A percentile compares a stretch with the other conserved stretches of the same genome.
These are phyloP conservation scores for Helianthus annuus DNA, from an alignment of 129 eudicot genomes.

Conservation along the genomic window DNA sequence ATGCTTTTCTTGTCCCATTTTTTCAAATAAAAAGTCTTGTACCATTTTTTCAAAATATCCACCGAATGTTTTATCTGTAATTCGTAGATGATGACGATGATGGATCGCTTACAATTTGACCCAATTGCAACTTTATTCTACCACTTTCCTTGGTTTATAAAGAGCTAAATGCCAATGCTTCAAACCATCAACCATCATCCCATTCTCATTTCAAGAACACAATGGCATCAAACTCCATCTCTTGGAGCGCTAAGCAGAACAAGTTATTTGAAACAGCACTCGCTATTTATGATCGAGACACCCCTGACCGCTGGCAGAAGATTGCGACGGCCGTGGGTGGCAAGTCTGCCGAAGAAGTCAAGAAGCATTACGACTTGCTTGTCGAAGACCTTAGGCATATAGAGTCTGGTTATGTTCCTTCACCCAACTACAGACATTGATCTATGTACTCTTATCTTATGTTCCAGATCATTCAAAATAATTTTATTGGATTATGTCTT, in stretches of 20 bases:
- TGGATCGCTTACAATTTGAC: conserved; percentile 31
- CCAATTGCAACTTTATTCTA: conserved; percentile 36
- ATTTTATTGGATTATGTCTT: no score
- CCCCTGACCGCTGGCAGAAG: conserved; percentile 75
- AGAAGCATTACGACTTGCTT: conserved; percentile 67
- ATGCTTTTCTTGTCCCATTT: no score
- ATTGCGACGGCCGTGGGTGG: conserved; percentile 66
- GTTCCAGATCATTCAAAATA: background rate
- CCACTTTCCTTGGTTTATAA: conserved; percentile 48
- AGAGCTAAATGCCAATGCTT: conserved; percentile 30
- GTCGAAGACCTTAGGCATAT: conserved; percentile 61
- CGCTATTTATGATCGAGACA: conserved; percentile 58
- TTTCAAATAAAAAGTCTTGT: no score
- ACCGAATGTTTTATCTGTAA: conserved; percentile 20
- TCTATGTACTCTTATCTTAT: background rate
- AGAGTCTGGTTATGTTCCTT: conserved; percentile 67
- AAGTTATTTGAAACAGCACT: conserved; percentile 72
- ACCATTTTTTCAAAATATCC: no score
- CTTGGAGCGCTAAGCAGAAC: conserved; percentile 71
- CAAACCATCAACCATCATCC: conserved; percentile 23
- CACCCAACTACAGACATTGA: conserved; percentile 46
- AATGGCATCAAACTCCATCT: conserved; percentile 58
- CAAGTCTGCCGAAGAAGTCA: conserved; percentile 75
- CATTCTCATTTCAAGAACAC: background rate
- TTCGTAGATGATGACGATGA: conserved; percentile 20